Percentiles rank a stretch among this genome's conserved stretches.
Conservation (phyloP, 805 yeast genomes). For the Saturnispora diversa region DNA sequence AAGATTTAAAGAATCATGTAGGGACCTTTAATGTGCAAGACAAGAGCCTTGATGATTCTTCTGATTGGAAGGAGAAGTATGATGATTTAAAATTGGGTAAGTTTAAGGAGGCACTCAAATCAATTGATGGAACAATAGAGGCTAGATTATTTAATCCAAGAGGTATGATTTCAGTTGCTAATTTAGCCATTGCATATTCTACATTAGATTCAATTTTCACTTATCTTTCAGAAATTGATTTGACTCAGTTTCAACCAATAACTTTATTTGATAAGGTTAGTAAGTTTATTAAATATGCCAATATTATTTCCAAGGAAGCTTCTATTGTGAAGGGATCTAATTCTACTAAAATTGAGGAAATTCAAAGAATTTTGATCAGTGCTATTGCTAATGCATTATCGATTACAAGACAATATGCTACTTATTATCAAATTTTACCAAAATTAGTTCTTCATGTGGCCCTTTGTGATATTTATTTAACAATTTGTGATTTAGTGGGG, state of each 20-base stretch:
- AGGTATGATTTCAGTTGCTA: conserved; percentile 41
- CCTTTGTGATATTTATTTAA: conserved; percentile 60
- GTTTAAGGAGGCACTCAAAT: conserved; percentile 12
- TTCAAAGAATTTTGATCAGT: conserved; percentile 45
- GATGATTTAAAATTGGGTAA: conserved; percentile 36
- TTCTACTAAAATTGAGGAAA: conserved; percentile 24
- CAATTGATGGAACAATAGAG: conserved; percentile 3
- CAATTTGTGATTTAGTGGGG: conserved; percentile 54
- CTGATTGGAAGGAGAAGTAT: conserved; percentile 42
- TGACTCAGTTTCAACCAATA: conserved; percentile 27
- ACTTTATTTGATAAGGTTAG: conserved; percentile 47
- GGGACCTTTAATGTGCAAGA: too few relatives aligned
- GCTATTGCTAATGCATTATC: conserved; percentile 70
- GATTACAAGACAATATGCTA: conserved; percentile 63
- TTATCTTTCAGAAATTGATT: conserved; percentile 19
- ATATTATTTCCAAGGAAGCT: conserved; percentile 30
- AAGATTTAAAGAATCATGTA: conserved; percentile 9
- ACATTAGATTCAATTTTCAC: conserved; percentile 39
- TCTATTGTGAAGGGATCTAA: conserved; percentile 22
- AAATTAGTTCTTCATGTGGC: conserved; percentile 66
- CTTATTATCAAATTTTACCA: conserved; percentile 60
- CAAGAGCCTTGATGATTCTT: neutral
- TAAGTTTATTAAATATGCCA: conserved; percentile 39
- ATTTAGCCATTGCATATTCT: conserved; percentile 40
- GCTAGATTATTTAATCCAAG: conserved; percentile 14